Evolutionary conservation across 345 rosid genomes (phyloP), one percentile per base, ranked within the genome.

Genomic region (Heritiera littoralis): DNA sequence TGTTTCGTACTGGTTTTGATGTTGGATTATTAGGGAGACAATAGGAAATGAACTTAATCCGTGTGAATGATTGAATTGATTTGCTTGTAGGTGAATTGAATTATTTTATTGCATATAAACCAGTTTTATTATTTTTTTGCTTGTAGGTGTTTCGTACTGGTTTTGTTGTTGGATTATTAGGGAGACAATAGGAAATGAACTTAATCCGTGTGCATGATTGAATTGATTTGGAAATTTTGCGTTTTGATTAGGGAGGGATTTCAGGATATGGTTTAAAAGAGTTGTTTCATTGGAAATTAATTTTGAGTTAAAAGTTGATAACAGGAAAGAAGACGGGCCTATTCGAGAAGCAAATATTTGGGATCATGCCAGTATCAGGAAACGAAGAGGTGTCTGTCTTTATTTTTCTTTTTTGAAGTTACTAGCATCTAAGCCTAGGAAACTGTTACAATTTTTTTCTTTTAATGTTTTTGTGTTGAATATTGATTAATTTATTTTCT

Each of bases 341-440:
- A 10, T 70, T 63, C 68, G 35, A 28, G 43, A 54, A 56, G 80
- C 63, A 71, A 81, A 72, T n/a, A 82, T 48, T 66, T 11, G 80
- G 70, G 84, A 87, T 61, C 43, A 86, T 87, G 86, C 74, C 88
- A 9, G 81, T 88, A 58, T 84, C 88, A 48, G 91, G 89, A 82
- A 87, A 86, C 45, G 79, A 90, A 85, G 90, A 89, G 95, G 94
- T 89, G 84, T 85, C 81, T 63, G 67, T 77, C 11, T 77, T 83
- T 64, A 59, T 72, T 7, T 79, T 58, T 18, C 51, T 28, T 75
- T 65, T 71, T 38, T 41, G 2, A 56, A 77, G 72, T 77, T 74
- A 14, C 56, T 40, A 38, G 51, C 76, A n/a, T 49, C 52, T 83
- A 71, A 28, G 48, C 49, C 79, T 79, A 56, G 35, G 55, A 61